A percentile compares a stretch with the other conserved stretches of the same genome.
These are phyloP conservation scores for Pseudomonodictys pantanalensis DNA, from an alignment of 495 filamentous ascomycete species.

Conservation along the genomic window DNA sequence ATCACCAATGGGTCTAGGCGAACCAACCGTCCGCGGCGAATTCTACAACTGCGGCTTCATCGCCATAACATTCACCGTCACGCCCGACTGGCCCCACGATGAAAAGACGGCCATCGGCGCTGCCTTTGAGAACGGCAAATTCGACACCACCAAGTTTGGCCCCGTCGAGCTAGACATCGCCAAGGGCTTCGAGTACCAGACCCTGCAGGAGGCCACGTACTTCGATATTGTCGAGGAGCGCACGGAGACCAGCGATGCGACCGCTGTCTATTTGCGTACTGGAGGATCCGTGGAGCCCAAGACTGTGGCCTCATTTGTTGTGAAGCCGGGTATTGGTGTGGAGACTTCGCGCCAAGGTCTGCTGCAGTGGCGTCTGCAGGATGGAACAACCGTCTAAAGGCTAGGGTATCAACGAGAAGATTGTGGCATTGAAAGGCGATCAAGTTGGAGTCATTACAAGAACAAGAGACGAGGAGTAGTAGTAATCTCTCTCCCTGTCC, in stretches of 20 bases:
- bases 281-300: background rate
- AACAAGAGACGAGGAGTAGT: background rate
- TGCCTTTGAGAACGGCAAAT: background rate
- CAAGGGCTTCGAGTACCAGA: background rate
- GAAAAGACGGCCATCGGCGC: background rate
- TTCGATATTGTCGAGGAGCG: background rate
- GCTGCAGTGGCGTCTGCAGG: background rate
- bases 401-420: background rate
- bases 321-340: background rate
- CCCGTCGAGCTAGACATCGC: background rate
- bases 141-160: background rate
- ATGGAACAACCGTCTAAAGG: background rate
- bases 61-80: background rate
- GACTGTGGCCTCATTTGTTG: background rate
- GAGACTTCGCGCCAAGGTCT: background rate
- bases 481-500: background rate
- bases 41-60: background rate
- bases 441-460: background rate
- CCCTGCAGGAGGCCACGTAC: background rate
- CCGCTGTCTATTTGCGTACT: background rate
- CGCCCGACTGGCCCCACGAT: background rate
- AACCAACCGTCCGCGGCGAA: background rate
- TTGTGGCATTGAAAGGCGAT: background rate
- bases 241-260: background rate
- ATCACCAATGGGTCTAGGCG: background rate